phyloP scores from a whole-genome alignment of 768 basidiomycete genomes.

The Boletus subcaerulescens region DNA sequence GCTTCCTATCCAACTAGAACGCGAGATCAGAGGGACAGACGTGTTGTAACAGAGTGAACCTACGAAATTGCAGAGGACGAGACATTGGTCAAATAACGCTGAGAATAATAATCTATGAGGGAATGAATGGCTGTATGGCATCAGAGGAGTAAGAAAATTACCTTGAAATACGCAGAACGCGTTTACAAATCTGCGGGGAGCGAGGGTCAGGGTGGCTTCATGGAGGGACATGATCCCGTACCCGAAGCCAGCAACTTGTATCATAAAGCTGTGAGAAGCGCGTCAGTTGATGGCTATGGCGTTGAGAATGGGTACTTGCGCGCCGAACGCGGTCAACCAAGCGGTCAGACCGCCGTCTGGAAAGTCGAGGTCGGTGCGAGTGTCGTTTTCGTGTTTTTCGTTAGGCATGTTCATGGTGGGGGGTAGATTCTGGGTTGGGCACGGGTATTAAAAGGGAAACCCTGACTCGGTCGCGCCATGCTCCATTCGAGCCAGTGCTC shows the following conservation, averaged over 20 bases:
- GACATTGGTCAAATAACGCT: slow-evolving; percentile 33
- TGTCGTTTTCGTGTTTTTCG: not conserved
- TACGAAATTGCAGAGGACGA: slow-evolving; percentile 38
- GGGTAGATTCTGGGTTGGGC: no score
- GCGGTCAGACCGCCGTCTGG: slow-evolving; percentile 28
- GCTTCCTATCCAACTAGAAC: slow-evolving; percentile 45
- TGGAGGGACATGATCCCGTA: slow-evolving; percentile 7
- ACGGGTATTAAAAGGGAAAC: not conserved
- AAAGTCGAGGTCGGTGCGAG: not conserved
- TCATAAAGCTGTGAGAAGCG: slow-evolving; percentile 26
- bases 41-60: slow-evolving; percentile 3
- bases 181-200: slow-evolving; percentile 27
- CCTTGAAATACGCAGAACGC: slow-evolving; percentile 44
- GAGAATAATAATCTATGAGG: slow-evolving; percentile 37
- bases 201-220: not conserved
- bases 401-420: slow-evolving; percentile 4
- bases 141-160: not conserved
- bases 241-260: slow-evolving; percentile 40
- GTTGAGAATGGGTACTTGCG: slow-evolving; percentile 9
- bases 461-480: no score
- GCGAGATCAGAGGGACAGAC: not conserved
- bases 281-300: not conserved
- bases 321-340: slow-evolving; percentile 25
- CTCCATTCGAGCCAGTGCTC: not conserved
- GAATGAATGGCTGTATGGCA: not conserved